Conservation (phyloP, 2,329 filamentous ascomycete genomes). For the Dactylellina haptotyla region DNA sequence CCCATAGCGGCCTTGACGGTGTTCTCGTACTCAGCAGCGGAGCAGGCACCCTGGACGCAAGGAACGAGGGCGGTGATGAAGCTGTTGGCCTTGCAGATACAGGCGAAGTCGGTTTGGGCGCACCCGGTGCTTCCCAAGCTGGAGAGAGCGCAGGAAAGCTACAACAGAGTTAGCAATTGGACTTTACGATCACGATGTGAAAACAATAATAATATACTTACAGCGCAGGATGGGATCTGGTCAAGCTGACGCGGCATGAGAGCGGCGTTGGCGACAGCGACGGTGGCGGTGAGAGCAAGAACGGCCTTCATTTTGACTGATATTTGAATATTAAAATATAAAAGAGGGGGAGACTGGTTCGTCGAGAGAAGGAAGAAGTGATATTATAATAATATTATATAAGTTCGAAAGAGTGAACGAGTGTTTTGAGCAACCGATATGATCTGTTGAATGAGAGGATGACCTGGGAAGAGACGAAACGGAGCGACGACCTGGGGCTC, state of each 20-base stretch:
- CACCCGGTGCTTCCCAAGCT: slow-evolving; percentile 63
- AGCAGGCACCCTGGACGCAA: slow-evolving; percentile 65
- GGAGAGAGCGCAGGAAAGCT: slow-evolving; percentile 61
- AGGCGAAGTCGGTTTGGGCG: slow-evolving; percentile 62
- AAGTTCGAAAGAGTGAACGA: slow-evolving; percentile 38
- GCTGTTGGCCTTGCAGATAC: slow-evolving; percentile 64
- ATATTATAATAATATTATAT: slow-evolving; percentile 24
- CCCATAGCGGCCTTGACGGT: slow-evolving; percentile 28
- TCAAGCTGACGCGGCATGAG: slow-evolving; percentile 57
- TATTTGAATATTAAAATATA: slow-evolving; percentile 33
- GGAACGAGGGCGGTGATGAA: slow-evolving; percentile 66
- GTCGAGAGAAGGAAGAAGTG: slow-evolving; percentile 21
- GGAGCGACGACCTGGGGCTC: slow-evolving; percentile 4
- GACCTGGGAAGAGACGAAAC: slow-evolving; percentile 10
- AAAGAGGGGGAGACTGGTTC: slow-evolving; percentile 47
- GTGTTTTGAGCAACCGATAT: slow-evolving; percentile 26
- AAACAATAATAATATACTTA: slow-evolving; percentile 61
- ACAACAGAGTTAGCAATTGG: slow-evolving; percentile 1
- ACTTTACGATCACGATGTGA: neutral
- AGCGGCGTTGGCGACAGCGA: slow-evolving; percentile 65
- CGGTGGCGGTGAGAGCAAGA: slow-evolving; percentile 67
- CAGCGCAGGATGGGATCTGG: slow-evolving; percentile 67
- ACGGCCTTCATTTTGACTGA: slow-evolving; percentile 65
- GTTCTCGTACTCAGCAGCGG: slow-evolving; percentile 61
- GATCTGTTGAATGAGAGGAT: slow-evolving; percentile 38